Conservation (phyloP, 441 rosid species). For the Dalechampia spathulata region DNA sequence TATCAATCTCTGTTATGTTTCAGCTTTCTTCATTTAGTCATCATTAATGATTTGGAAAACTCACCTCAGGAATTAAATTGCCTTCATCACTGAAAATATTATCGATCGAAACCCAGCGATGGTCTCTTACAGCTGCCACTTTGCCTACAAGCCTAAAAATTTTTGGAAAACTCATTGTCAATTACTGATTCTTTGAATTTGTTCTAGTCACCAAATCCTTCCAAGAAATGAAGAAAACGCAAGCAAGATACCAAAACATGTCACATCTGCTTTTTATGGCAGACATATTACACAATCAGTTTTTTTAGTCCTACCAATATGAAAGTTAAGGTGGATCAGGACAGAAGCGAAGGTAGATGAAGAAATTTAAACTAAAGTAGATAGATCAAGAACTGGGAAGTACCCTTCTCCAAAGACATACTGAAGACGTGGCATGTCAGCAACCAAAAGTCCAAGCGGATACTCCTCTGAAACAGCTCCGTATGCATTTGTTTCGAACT, state of each 20-base stretch:
- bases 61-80: conserved; percentile 30
- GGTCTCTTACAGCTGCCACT: conserved; percentile 34
- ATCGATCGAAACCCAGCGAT: conserved; percentile 37
- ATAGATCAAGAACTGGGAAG: conserved; percentile 10
- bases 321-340: too few species aligned
- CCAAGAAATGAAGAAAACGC: background rate
- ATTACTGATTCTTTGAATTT: background rate
- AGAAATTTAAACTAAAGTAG: background rate
- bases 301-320: background rate
- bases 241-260: background rate
- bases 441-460: conserved; percentile 22
- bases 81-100: conserved; percentile 22
- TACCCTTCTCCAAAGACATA: conserved; percentile 55
- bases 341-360: background rate
- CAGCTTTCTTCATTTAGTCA: background rate
- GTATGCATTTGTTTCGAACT: conserved; percentile 10
- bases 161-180: conserved; percentile 4
- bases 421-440: conserved; percentile 31
- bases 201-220: background rate
- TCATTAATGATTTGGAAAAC: conserved; percentile 11
- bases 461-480: conserved; percentile 21
- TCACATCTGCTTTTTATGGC: background rate
- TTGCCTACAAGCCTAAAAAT: conserved; percentile 40
- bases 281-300: too few species aligned
- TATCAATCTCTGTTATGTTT: conserved; percentile 2